Evolutionary conservation across 2,329 filamentous ascomycete species (phyloP).

Genomic region (Chaetothyriales sp.): DNA sequence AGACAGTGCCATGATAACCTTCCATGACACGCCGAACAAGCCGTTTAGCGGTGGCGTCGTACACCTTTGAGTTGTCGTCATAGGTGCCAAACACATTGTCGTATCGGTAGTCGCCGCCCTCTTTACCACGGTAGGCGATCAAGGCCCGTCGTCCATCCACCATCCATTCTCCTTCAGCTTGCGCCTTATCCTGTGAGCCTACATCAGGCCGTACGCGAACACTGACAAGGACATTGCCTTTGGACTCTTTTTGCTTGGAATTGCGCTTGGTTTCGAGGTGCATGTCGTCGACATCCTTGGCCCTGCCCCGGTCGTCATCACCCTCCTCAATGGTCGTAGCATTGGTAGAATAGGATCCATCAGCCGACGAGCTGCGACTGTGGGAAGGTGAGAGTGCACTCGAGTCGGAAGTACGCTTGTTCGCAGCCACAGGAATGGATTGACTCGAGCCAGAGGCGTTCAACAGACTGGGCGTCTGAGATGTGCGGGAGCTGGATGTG

Average conservation of each 20-base stretch:
- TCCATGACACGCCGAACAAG: slow-evolving; percentile 96
- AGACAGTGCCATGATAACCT: slow-evolving; percentile 62
- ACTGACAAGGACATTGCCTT: slow-evolving; percentile 91
- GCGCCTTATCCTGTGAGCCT: slow-evolving; percentile 44
- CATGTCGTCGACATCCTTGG: slow-evolving; percentile 19
- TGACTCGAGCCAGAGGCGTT: slow-evolving; percentile 68
- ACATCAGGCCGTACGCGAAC: slow-evolving; percentile 81
- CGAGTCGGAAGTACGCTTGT: slow-evolving; percentile 55
- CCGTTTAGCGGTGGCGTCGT: slow-evolving; percentile 85
- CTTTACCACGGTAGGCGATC: slow-evolving; percentile 71
- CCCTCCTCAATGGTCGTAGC: slow-evolving; percentile 78
- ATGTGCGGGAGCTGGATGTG: slow-evolving; percentile 34
- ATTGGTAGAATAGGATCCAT: slow-evolving; percentile 82
- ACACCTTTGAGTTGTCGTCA: slow-evolving; percentile 88
- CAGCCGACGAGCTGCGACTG: slow-evolving; percentile 79
- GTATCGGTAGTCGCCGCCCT: slow-evolving; percentile 84
- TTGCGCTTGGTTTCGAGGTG: slow-evolving; percentile 20
- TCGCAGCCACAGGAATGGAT: slow-evolving; percentile 47
- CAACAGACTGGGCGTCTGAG: slow-evolving; percentile 54
- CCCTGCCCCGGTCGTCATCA: slow-evolving; percentile 33
- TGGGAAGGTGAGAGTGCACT: slow-evolving; percentile 70
- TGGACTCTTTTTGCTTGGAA: slow-evolving; percentile 48
- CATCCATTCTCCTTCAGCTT: slow-evolving; percentile 72
- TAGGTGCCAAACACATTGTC: slow-evolving; percentile 94
- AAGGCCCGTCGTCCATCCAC: slow-evolving; percentile 71